Evolutionary conservation across 179 eudicot genomes (phyloP), one percentile per base, ranked within the genome.

Genomic region (Sideroxylon spinosum): DNA sequence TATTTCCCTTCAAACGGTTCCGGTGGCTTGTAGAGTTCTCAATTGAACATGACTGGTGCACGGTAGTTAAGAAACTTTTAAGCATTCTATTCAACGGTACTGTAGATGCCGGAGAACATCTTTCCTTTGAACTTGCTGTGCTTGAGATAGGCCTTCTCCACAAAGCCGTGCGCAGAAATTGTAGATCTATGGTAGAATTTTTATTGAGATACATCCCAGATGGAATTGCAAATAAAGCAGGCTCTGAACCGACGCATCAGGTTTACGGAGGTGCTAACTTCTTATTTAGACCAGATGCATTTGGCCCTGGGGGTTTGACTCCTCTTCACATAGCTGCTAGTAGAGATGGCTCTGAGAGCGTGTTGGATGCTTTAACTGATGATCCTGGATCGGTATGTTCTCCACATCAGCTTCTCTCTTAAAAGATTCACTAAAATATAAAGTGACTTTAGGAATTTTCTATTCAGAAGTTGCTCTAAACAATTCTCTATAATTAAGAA

Each of bases 271-370:
- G 62, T 68, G 9, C 67, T 50, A 78, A 73, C 65, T 76, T 93
- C 78, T 71, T 94, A 62, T 94, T 90, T 78, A 89, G 91, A 81
- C 97, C 98, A 7, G 97, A 95, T 84, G 81, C 80, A 22, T 77
- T 50, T 75, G 95, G 90, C 28, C 92, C 90, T 32, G 94, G 91
- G 56, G 97, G 97, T 17, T 87, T 95, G 88, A 95, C 98, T 78
- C 98, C 97, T 79, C 90, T 95, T 73, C 97, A 95, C 59, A 76
- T 93, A 75, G 98, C 93, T 62, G 96, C 97, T 74, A 81, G 88
- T 76, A 79, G 84, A 53, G 86, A 80, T 32, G 90, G 90, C 76
- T 86, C 78, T 46, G 93, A 90, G 81, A 71, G 83, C 75, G 88
- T 91, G 8, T 77, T 95, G 84, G 93, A 91, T 76, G 97, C 98